phyloP scores from a whole-genome alignment of 2,329 filamentous ascomycete genomes.

The Fusarium sp. region DNA sequence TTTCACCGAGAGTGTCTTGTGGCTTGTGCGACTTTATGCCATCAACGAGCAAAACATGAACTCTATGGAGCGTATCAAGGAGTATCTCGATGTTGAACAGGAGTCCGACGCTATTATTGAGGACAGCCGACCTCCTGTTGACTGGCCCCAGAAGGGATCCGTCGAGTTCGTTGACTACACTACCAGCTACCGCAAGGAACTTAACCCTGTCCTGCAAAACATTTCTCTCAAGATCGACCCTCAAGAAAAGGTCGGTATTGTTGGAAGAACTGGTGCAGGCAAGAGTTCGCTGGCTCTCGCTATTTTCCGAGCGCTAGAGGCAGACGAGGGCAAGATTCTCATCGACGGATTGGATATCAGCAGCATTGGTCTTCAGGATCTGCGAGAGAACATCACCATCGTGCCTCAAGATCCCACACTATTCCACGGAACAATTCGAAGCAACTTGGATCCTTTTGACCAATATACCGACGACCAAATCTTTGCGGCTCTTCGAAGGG shows the following conservation, averaged over 20 bases:
- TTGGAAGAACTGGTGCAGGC: slow-evolving; percentile 93
- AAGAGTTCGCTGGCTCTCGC: slow-evolving; percentile 96
- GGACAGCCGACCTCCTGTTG: slow-evolving; percentile 77
- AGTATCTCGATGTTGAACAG: slow-evolving; percentile 96
- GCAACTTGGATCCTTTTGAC: slow-evolving; percentile 92
- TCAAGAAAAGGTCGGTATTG: slow-evolving; percentile 93
- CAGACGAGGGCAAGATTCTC: slow-evolving; percentile 87
- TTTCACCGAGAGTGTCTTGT: slow-evolving; percentile 96
- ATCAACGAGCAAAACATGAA: slow-evolving; percentile 99
- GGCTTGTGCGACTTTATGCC: slow-evolving; percentile 94
- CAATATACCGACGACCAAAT: slow-evolving; percentile 91
- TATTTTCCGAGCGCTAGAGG: slow-evolving; percentile 92
- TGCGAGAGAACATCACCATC: slow-evolving; percentile 94
- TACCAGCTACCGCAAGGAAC: slow-evolving; percentile 86
- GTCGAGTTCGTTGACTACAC: slow-evolving; percentile 92
- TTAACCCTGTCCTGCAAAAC: slow-evolving; percentile 85
- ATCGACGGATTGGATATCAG: slow-evolving; percentile 94
- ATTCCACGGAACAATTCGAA: slow-evolving; percentile 91
- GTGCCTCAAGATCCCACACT: slow-evolving; percentile 97
- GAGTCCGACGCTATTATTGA: slow-evolving; percentile 84
- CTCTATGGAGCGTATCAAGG: slow-evolving; percentile 95
- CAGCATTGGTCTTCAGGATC: slow-evolving; percentile 88
- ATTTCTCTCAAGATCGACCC: slow-evolving; percentile 88
- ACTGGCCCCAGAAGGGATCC: slow-evolving; percentile 87
- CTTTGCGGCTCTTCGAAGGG: slow-evolving; percentile 84